Evolutionary conservation across 1,284 basidiomycete genomes (phyloP), one percentile per base, ranked within the genome.

Genomic region (Microbotryum violaceum): DNA sequence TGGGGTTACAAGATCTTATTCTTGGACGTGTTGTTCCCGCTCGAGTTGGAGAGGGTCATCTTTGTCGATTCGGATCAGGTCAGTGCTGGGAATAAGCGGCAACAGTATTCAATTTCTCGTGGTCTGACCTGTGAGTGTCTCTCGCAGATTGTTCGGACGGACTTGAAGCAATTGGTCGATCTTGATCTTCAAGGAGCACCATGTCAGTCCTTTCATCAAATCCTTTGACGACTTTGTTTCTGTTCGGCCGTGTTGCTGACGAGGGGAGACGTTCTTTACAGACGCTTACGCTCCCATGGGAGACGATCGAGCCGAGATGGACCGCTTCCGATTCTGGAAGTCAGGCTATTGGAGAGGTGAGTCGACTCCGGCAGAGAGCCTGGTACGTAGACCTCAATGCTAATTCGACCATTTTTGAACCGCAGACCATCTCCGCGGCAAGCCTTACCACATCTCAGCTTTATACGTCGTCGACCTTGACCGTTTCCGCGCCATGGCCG

Each of bases 1-100:
- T 98, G 94, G 94, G 96, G 89, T n/a, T 74, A 9, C 29, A 98
- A 98, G 78, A 98, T 98, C 65, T 83, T 98, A 46, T 98, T 98
- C 82, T 83, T 98, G 31, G 94, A 98, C 72, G 93, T 97, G 8
- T 82, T 98, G 7, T 98, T 98, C 83, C 94, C 94, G 3, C 89
- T 97, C 85, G 90, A 94, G 76, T 82, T 98, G 57, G 91, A 70
- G 78, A 94, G 96, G 74, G 92, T 98, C 63, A 94, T 98, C 70
- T 98, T 98, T 75, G 94, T 98, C 49, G 94, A 98, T 73, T 94
- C 94, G 2, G 77, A 78, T 58, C 77, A 29, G 73, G 73, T 76
- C 37, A 49, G 72, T 65, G 18, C 3, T 21, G 8, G 8, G 10
- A 16, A 18, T 47, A 1, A 29, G 5, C 31, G 12, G 21, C 1